Evolutionary conservation across 1,284 basidiomycete species (phyloP).

Genomic region (Marasmius fiardii): DNA sequence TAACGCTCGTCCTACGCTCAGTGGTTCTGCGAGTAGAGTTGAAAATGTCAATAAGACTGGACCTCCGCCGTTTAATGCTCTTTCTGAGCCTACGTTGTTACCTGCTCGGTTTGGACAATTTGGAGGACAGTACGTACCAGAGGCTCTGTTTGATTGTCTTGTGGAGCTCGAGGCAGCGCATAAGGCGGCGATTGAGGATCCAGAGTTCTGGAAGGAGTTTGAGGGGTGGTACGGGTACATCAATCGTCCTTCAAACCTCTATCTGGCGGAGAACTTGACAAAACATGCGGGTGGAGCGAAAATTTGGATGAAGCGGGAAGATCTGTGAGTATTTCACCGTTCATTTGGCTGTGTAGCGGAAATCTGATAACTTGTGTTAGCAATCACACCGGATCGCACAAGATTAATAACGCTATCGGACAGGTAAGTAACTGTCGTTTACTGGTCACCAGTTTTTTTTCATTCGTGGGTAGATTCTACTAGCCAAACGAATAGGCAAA

Average conservation of each 20-base stretch:
- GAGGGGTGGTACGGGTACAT: constrained; percentile 89
- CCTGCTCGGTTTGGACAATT: constrained; percentile 92
- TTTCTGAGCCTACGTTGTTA: constrained; percentile 44
- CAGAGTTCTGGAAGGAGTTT: constrained; percentile 93
- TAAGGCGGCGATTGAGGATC: constrained; percentile 82
- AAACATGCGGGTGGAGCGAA: constrained; percentile 82
- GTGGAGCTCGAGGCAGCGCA: constrained; percentile 91
- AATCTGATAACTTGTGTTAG: constrained; percentile 30
- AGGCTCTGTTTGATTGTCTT: constrained; percentile 89
- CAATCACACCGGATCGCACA: constrained; percentile 96
- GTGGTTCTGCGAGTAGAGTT: constrained; percentile 24
- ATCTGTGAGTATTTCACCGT: constrained; percentile 56
- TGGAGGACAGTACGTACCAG: constrained; percentile 97
- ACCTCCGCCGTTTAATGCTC: constrained; percentile 22
- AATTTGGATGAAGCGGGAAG: constrained; percentile 99
- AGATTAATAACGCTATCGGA: constrained; percentile 95
- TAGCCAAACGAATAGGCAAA: constrained; percentile 92
- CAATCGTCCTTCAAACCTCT: constrained; percentile 75
- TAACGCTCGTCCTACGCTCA: constrained; percentile 26
- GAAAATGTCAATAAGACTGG: no score
- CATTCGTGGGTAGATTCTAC: constrained; percentile 65
- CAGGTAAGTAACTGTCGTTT: constrained; percentile 43
- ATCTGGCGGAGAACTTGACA: constrained; percentile 73
- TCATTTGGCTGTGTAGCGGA: background rate
- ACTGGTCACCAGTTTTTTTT: background rate